Conservation (phyloP, 495 filamentous ascomycete genomes). For the Saxophila tyrrhenica region DNA sequence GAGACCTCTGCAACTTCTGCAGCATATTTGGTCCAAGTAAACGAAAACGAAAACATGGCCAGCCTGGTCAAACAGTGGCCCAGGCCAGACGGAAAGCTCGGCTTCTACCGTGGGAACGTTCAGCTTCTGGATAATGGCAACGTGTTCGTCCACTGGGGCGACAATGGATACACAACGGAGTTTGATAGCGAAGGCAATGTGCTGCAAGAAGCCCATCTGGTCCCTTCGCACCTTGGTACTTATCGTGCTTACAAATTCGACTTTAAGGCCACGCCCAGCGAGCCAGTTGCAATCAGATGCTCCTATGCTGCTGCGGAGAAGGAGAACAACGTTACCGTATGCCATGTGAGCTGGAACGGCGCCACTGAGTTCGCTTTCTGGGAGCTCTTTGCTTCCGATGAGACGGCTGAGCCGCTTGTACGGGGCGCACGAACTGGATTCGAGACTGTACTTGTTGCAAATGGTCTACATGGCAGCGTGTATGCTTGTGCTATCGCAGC, state of each 20-base stretch:
- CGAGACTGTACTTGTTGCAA: not conserved
- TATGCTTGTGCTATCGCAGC: not conserved
- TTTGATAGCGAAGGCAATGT: not conserved
- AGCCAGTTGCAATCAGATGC: not conserved
- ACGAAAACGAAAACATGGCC: not conserved
- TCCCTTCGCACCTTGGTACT: not conserved
- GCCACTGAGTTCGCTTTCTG: not conserved
- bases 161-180: not conserved
- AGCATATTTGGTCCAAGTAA: not conserved
- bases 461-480: not conserved
- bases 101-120: not conserved
- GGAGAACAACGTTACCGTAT: not conserved
- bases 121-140: conserved; percentile 1
- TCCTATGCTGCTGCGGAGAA: not conserved
- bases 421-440: not conserved
- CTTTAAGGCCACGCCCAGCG: not conserved
- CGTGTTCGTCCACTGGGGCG: not conserved
- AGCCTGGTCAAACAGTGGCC: not conserved
- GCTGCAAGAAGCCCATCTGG: not conserved
- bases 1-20: not conserved
- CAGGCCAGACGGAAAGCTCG: not conserved
- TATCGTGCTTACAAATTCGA: not conserved
- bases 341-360: not conserved
- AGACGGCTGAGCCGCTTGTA: not conserved
- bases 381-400: not conserved